Evolutionary conservation across 2,329 filamentous ascomycete genomes (phyloP).

Genomic region (Aspergillus pseudotamarii): DNA sequence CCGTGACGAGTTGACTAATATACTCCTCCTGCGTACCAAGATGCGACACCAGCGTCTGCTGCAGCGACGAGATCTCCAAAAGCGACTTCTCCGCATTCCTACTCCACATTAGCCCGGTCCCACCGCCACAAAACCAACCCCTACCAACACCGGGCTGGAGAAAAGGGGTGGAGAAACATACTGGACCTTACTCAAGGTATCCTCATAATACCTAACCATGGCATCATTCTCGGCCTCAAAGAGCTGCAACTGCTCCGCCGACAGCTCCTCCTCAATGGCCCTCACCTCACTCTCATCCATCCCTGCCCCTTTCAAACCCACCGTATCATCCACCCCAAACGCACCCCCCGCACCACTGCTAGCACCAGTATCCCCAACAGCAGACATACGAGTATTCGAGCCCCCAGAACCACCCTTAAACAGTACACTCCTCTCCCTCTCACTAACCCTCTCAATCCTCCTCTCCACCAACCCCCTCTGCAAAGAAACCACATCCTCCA

Average conservation of each 20-base stretch:
- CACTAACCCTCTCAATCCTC: conserved; percentile 77
- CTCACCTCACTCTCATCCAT: conserved; percentile 31
- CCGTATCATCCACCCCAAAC: conserved; percentile 13
- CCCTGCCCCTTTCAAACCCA: conserved; percentile 30
- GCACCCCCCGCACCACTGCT: not conserved
- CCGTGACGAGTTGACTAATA: conserved; percentile 83
- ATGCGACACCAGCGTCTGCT: conserved; percentile 84
- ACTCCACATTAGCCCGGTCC: conserved; percentile 4
- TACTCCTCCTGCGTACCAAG: conserved; percentile 83
- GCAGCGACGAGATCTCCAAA: conserved; percentile 88
- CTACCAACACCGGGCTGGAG: not conserved
- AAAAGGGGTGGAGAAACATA: conserved; percentile 52
- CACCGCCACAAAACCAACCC: not conserved
- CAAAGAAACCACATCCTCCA: conserved; percentile 75
- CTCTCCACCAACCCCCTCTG: conserved; percentile 95
- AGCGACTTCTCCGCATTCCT: conserved; percentile 89
- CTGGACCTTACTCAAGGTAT: conserved; percentile 91
- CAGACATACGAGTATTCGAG: not conserved
- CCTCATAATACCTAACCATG: conserved; percentile 91
- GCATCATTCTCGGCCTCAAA: conserved; percentile 92
- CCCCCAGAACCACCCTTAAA: conserved; percentile 58
- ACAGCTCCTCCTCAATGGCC: conserved; percentile 63
- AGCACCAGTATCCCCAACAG: not conserved
- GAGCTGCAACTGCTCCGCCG: conserved; percentile 83
- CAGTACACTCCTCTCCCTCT: conserved; percentile 84